Percentiles rank a stretch among this genome's conserved stretches.
Conservation (phyloP, 257 asterid genomes). For the Plantago elongata region DNA sequence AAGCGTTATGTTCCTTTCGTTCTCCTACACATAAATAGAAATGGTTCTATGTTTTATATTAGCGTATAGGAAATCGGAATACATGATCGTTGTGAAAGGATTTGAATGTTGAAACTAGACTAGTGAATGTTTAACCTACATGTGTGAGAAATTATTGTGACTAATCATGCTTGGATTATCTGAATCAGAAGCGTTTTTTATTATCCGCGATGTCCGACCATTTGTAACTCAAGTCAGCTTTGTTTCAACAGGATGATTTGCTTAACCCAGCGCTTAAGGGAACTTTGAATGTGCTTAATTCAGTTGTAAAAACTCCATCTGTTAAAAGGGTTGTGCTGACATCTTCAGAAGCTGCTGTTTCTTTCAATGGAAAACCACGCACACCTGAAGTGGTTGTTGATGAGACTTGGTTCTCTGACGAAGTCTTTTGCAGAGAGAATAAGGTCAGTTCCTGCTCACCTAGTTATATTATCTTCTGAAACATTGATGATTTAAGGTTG, state of each 20-base stretch:
- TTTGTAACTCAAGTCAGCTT: conserved; percentile 13
- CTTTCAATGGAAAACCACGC: conserved; percentile 41
- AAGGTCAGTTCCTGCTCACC: conserved; percentile 16
- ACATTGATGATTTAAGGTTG: neutral
- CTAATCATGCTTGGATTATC: no score
- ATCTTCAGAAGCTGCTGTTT: conserved; percentile 59
- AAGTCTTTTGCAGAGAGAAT: conserved; percentile 40
- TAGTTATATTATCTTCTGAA: neutral
- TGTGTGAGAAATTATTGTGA: no score
- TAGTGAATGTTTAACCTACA: neutral
- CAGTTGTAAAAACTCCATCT: conserved; percentile 51
- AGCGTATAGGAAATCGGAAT: no score
- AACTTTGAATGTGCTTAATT: conserved; percentile 58
- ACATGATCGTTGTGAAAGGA: no score
- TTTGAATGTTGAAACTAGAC: no score
- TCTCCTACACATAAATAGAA: no score
- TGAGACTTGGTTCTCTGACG: conserved; percentile 52
- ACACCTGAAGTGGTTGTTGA: conserved; percentile 61
- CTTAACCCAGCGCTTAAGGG: conserved; percentile 72
- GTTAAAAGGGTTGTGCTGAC: conserved; percentile 59
- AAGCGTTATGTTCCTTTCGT: no score
- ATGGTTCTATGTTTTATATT: no score
- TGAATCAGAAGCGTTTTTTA: neutral
- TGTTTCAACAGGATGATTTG: conserved; percentile 39
- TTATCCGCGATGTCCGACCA: neutral